phyloP scores from a whole-genome alignment of 2,329 filamentous ascomycete species.

The Didymosphaeria variabile region DNA sequence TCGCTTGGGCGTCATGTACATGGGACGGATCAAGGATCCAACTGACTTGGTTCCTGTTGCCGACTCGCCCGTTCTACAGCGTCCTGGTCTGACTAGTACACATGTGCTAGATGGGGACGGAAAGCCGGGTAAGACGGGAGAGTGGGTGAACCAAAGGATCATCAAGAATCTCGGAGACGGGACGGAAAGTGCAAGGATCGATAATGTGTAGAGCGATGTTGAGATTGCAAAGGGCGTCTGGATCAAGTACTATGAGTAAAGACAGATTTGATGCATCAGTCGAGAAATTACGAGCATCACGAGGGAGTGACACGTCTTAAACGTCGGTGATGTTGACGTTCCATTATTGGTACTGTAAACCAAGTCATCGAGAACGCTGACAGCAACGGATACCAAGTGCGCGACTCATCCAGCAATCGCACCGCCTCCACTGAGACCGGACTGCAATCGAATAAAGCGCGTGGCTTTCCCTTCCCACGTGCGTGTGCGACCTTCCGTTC shows the following conservation, averaged over 20 bases:
- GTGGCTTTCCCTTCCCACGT: not conserved
- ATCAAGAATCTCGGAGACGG: not conserved
- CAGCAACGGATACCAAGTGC: too few species aligned
- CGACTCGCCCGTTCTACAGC: conserved; percentile 1
- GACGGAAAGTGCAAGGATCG: not conserved
- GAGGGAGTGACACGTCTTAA: too few species aligned
- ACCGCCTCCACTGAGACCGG: not conserved
- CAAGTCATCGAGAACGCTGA: too few species aligned
- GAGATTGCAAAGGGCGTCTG: not conserved
- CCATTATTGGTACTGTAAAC: too few species aligned
- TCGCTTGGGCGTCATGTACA: conserved; percentile 29
- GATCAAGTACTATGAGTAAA: not conserved
- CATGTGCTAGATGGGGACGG: not conserved
- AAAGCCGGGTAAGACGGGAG: not conserved
- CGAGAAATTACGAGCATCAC: too few species aligned
- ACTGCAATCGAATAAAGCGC: too few species aligned
- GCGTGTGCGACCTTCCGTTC: too few species aligned
- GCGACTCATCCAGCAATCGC: too few species aligned
- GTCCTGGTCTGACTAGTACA: not conserved
- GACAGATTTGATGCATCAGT: too few species aligned
- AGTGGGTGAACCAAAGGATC: conserved; percentile 1
- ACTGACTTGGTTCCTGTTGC: not conserved
- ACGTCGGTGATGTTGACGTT: too few species aligned
- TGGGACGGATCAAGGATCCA: conserved; percentile 23
- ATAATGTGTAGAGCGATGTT: not conserved